Conservation (phyloP, 768 basidiomycete species). For the Tulasnella sp. region DNA sequence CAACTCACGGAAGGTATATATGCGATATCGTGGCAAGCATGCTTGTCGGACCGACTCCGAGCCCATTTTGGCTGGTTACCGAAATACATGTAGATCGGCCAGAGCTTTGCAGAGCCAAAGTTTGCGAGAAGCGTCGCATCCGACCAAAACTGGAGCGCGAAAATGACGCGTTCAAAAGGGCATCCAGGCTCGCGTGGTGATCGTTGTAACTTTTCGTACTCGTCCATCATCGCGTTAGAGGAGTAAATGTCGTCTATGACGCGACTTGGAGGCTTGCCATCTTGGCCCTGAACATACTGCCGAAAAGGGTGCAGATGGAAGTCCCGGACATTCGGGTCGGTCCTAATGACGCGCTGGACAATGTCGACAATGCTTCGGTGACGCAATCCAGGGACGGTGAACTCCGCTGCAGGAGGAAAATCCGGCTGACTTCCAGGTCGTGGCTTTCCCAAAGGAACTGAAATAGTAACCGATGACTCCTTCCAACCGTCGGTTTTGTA, state of each 20-base stretch:
- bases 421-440: background rate
- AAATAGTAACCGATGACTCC: background rate
- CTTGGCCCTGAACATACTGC: background rate
- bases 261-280: background rate
- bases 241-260: slow-evolving; percentile 20
- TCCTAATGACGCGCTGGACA: background rate
- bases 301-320: slow-evolving; percentile 10
- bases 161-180: background rate
- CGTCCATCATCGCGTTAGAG: slow-evolving; percentile 12
- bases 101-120: slow-evolving; percentile 25
- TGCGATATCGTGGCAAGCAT: slow-evolving; percentile 17
- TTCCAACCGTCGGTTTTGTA: background rate
- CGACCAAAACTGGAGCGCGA: slow-evolving; percentile 20
- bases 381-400: background rate
- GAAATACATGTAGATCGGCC: slow-evolving; percentile 24
- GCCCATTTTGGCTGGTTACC: slow-evolving; percentile 25
- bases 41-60: background rate
- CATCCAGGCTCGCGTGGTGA: background rate
- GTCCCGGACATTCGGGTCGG: background rate
- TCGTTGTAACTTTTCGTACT: slow-evolving; percentile 1
- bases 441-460: too few species aligned
- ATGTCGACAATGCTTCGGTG: slow-evolving; percentile 8
- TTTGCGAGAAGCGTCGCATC: slow-evolving; percentile 27
- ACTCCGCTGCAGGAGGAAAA: background rate
- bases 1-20: slow-evolving; percentile 12